Evolutionary conservation across 345 rosid genomes (phyloP).

Genomic region (Eutrema japonicum): DNA sequence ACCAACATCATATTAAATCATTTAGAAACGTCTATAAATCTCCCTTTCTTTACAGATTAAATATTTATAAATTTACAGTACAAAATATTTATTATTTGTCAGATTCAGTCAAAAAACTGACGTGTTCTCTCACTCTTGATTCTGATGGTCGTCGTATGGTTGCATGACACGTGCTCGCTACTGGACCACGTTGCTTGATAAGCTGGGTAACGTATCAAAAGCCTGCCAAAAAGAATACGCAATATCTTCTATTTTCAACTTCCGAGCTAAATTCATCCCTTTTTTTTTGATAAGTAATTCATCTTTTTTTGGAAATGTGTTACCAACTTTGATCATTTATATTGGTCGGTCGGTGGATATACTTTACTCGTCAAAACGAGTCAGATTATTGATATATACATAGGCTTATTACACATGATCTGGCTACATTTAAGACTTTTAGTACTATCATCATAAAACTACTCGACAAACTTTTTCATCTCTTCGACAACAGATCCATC

Average conservation of each 20-base stretch:
- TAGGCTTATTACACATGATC: neutral
- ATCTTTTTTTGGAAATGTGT: too few species aligned
- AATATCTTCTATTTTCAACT: neutral
- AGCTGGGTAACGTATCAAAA: conserved; percentile 29
- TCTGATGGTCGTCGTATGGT: neutral
- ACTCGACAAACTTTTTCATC: too few species aligned
- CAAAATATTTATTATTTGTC: conserved; percentile 7
- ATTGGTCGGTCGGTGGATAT: neutral
- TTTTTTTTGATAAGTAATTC: too few species aligned
- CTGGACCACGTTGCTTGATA: conserved; percentile 25
- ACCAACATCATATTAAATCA: neutral
- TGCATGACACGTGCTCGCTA: neutral
- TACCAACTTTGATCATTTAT: neutral
- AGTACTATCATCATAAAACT: neutral
- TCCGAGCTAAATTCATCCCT: neutral
- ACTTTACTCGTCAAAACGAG: neutral
- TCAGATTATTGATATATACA: neutral
- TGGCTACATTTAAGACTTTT: neutral
- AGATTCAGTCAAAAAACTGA: conserved; percentile 19
- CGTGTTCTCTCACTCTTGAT: neutral
- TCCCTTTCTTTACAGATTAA: neutral
- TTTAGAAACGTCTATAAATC: neutral
- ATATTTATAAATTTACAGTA: neutral
- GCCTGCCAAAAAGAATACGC: conserved; percentile 3
- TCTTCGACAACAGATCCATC: too few species aligned